phyloP scores from a whole-genome alignment of 1,139 yeast species.

The Geotrichum aggregatum region DNA sequence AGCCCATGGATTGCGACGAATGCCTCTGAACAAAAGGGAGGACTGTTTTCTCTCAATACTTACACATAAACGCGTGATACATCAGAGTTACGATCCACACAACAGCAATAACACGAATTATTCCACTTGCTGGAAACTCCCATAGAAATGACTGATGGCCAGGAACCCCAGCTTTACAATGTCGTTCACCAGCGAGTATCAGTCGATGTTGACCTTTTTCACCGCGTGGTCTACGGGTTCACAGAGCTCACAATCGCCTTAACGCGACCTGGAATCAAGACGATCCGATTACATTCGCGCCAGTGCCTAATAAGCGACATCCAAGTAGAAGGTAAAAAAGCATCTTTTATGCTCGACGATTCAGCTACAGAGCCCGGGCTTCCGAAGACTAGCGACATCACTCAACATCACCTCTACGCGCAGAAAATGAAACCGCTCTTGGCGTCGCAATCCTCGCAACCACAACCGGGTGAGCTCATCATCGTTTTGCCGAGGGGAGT shows the following conservation, averaged over 20 bases:
- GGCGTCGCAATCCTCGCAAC: conserved; percentile 31
- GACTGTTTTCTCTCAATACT: conserved; percentile 1
- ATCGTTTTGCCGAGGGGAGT: conserved; percentile 70
- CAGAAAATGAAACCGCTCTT: conserved; percentile 56
- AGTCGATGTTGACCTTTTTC: conserved; percentile 61
- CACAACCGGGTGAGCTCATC: conserved; percentile 61
- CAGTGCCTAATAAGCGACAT: conserved; percentile 65
- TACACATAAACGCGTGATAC: neutral
- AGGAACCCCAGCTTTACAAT: conserved; percentile 36
- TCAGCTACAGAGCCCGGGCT: conserved; percentile 45
- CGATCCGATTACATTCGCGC: conserved; percentile 67
- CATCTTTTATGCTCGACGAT: conserved; percentile 51
- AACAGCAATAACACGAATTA: neutral
- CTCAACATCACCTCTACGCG: conserved; percentile 62
- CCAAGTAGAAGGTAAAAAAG: conserved; percentile 55
- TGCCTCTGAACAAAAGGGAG: conserved; percentile 6
- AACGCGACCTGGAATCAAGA: conserved; percentile 42
- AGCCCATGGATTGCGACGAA: conserved; percentile 13
- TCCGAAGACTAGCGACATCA: conserved; percentile 45
- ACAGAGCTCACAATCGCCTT: conserved; percentile 67
- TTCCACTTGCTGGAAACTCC: neutral
- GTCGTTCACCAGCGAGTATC: conserved; percentile 67
- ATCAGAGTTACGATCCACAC: neutral
- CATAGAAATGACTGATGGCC: conserved; percentile 18
- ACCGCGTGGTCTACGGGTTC: conserved; percentile 55